Base-by-base conservation (phyloP, 129 eudicot species). In the Centella asiatica region DNA sequence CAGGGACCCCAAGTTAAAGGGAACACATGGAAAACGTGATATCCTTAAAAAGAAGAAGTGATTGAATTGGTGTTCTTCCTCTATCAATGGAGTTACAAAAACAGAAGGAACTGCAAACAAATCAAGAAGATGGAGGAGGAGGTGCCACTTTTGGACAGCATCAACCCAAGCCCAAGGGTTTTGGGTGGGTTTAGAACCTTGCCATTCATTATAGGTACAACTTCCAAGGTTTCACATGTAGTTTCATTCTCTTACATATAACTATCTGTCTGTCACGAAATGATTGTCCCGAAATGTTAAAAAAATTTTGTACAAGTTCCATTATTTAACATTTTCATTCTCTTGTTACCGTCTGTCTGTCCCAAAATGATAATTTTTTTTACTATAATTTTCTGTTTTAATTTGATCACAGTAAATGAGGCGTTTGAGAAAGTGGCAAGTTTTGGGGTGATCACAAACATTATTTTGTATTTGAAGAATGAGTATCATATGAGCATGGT, bases 171-270 rank as follows among this genome's bases (percentile, higher is more conserved):
- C n/a, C 23, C 25, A 77, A 77, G 60, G 29, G 2, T n/a, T 26
- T 1, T 13, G 82, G n/a, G 82, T 31, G 82, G 82, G 18, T 53
- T 72, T 18, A 67, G 45, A 55, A 72, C 78, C 44, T 37, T 77
- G 64, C 68, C 82, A 8, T 77, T 73, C 72, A 77, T 77, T 39
- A 68, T 77, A 28, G 83, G 83, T 73, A 63, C 9, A 26, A 5
- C 5, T 13, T n/a, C n/a, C n/a, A n/a, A n/a, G n/a, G n/a, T n/a
- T n/a, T n/a, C n/a, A n/a, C n/a, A n/a, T n/a, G n/a, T n/a, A n/a
- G n/a, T n/a, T n/a, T n/a, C n/a, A n/a, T n/a, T n/a, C n/a, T n/a
- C n/a, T n/a, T n/a, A n/a, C n/a, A n/a, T n/a, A n/a, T n/a, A n/a
- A n/a, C n/a, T n/a, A n/a, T n/a, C n/a, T n/a, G n/a, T n/a, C n/a